phyloP scores from a whole-genome alignment of 768 basidiomycete species.

The Filobasidium floriforme region DNA sequence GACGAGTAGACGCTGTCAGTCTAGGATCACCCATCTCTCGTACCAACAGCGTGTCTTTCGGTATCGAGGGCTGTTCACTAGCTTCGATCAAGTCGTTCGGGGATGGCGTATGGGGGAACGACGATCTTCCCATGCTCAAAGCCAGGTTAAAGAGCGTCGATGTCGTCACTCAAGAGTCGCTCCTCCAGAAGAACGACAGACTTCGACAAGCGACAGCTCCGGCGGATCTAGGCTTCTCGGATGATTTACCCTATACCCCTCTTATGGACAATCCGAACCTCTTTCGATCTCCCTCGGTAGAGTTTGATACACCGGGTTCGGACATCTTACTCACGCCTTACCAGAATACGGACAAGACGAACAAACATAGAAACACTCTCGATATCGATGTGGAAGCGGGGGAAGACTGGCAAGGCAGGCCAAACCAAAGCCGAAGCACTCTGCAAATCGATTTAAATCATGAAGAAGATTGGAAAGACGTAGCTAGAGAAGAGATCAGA shows the following conservation, averaged over 20 bases:
- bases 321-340: background rate
- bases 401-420: no score
- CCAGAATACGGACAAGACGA: background rate
- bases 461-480: no score
- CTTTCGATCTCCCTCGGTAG: background rate
- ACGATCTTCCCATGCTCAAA: conserved; percentile 4
- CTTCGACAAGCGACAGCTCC: background rate
- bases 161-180: background rate
- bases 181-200: background rate
- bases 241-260: background rate
- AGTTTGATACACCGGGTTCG: background rate
- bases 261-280: background rate
- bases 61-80: background rate
- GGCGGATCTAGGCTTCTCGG: background rate
- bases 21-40: background rate
- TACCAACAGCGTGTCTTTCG: background rate
- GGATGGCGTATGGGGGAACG: conserved; percentile 1
- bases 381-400: no score
- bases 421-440: no score
- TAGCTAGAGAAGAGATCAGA: no score
- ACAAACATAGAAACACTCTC: no score
- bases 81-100: background rate
- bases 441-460: no score
- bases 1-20: no score
- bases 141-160: background rate